Percentiles rank a stretch among this genome's conserved stretches.
Conservation (phyloP, 1,284 basidiomycete genomes). For the Grifola frondosa region DNA sequence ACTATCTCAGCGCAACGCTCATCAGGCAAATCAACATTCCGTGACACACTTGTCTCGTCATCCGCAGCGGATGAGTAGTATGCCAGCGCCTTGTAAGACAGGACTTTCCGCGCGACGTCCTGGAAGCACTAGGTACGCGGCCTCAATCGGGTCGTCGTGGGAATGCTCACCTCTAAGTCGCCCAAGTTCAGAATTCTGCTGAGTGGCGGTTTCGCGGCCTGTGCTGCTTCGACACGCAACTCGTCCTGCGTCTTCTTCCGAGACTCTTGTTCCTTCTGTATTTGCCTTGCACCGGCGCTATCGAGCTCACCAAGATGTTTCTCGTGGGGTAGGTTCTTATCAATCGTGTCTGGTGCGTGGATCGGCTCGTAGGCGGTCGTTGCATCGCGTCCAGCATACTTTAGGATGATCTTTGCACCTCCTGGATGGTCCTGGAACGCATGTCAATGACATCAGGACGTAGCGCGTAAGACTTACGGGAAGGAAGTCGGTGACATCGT, state of each 20-base stretch:
- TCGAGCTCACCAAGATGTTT: conserved; percentile 76
- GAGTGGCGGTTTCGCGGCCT: conserved; percentile 62
- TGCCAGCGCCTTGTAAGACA: conserved; percentile 73
- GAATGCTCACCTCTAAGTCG: conserved; percentile 69
- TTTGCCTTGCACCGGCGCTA: conserved; percentile 44
- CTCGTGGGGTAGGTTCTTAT: conserved; percentile 61
- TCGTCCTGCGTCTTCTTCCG: conserved; percentile 68
- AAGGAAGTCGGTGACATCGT: conserved; percentile 86
- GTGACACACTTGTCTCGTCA: conserved; percentile 77
- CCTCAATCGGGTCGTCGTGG: background rate
- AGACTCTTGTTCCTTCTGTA: conserved; percentile 41
- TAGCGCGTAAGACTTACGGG: conserved; percentile 39
- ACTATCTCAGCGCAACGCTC: conserved; percentile 8
- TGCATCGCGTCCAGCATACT: conserved; percentile 78
- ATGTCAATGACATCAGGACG: background rate
- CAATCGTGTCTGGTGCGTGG: conserved; percentile 70
- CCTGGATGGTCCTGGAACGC: conserved; percentile 75
- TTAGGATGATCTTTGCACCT: conserved; percentile 74
- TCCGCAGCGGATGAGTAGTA: conserved; percentile 86
- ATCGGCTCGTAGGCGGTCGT: conserved; percentile 73
- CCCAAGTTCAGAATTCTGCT: conserved; percentile 67
- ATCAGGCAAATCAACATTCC: conserved; percentile 6
- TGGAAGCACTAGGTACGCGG: conserved; percentile 1
- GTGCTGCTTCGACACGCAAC: conserved; percentile 60
- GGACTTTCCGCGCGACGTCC: conserved; percentile 61